Percentiles rank a stretch among this genome's conserved stretches.
phyloP scores from a whole-genome alignment of 495 filamentous ascomycete genomes.

The Annulohypoxylon nitens region DNA sequence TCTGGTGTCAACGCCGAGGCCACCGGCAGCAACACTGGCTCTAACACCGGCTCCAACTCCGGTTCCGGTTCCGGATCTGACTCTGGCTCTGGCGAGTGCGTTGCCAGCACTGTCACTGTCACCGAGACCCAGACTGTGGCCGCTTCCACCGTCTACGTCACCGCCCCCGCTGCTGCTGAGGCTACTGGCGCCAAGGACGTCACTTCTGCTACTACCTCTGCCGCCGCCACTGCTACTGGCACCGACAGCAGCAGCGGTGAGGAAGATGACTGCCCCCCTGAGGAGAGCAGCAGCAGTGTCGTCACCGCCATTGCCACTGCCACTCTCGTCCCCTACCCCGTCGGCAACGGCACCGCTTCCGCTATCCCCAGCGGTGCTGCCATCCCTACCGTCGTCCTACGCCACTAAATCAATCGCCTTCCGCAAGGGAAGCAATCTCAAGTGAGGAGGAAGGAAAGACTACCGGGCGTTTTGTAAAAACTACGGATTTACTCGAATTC shows the following conservation, averaged over 20 bases:
- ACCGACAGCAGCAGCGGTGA: slow-evolving; percentile 35
- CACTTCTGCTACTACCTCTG: slow-evolving; percentile 18
- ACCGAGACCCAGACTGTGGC: slow-evolving; percentile 55
- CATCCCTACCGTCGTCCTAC: slow-evolving; percentile 42
- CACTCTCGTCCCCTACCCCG: slow-evolving; percentile 52
- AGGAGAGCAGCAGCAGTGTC: slow-evolving; percentile 47
- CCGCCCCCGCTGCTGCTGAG: slow-evolving; percentile 49
- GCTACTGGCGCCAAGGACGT: slow-evolving; percentile 29
- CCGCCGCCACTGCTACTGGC: slow-evolving; percentile 18
- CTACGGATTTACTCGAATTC: slow-evolving; percentile 19
- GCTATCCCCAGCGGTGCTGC: slow-evolving; percentile 22
- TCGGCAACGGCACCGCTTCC: slow-evolving; percentile 46
- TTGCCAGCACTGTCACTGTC: slow-evolving; percentile 54
- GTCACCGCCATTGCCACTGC: slow-evolving; percentile 49
- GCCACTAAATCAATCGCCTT: slow-evolving; percentile 7
- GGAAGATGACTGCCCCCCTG: slow-evolving; percentile 51
- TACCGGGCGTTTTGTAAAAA: slow-evolving; percentile 18
- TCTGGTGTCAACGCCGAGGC: slow-evolving; percentile 33
- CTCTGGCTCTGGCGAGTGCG: slow-evolving; percentile 46
- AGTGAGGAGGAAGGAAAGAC: neutral
- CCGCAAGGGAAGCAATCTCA: neutral
- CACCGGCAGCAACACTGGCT: slow-evolving; percentile 39
- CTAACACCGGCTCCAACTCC: slow-evolving; percentile 32
- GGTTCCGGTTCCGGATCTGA: slow-evolving; percentile 35
- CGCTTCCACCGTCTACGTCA: slow-evolving; percentile 60